phyloP scores from a whole-genome alignment of 768 basidiomycete species.

The Cystofilobasidium ferigula region DNA sequence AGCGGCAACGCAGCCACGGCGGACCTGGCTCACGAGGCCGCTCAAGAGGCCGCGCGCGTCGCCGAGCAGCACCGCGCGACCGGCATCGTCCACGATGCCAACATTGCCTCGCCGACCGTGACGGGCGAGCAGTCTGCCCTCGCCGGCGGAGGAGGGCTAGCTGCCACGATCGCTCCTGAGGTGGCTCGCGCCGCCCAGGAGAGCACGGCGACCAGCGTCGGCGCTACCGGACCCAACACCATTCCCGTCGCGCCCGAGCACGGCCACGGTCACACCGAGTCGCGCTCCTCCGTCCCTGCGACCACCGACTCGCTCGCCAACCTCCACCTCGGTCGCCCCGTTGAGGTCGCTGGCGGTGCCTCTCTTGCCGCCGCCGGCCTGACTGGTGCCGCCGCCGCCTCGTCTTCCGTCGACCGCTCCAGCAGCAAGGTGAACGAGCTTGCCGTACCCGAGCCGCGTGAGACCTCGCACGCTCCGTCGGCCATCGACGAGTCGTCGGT shows the following conservation, averaged over 20 bases:
- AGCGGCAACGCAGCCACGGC: not conserved
- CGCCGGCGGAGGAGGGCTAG: not conserved
- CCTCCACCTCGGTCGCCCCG: slow-evolving; percentile 9
- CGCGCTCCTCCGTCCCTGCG: not conserved
- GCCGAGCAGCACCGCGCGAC: slow-evolving; percentile 18
- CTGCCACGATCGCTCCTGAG: not conserved
- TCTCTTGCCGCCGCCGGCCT: not conserved
- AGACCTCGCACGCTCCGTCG: not conserved
- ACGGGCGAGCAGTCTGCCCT: not conserved
- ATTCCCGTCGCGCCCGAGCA: not conserved
- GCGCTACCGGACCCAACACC: not conserved
- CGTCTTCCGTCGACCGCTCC: not conserved
- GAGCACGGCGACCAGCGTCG: not conserved
- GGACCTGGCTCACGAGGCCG: slow-evolving; percentile 7
- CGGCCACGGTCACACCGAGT: not conserved
- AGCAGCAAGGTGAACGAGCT: not conserved
- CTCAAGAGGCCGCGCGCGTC: slow-evolving; percentile 4
- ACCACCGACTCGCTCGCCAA: not conserved
- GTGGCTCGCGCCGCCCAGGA: not conserved
- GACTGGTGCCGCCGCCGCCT: not conserved
- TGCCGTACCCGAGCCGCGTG: not conserved
- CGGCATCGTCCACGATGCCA: not conserved
- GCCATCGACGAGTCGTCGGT: not conserved
- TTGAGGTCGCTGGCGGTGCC: not conserved
- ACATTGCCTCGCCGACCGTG: not conserved